Conservation (phyloP, 2,329 filamentous ascomycete species). For the Coleophoma cylindrospora region DNA sequence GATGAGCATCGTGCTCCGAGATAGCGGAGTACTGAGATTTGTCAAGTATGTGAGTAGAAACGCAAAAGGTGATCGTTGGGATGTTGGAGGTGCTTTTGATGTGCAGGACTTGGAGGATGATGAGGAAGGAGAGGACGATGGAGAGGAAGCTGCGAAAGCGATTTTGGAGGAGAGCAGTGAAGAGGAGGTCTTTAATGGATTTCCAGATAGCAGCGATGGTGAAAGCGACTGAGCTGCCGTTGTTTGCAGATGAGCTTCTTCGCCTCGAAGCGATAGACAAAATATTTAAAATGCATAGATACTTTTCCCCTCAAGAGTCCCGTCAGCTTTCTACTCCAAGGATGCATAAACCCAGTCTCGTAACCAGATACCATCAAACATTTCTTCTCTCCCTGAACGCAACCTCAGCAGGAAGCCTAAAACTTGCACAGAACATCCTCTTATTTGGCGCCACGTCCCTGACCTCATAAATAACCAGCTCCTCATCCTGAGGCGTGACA, state of each 20-base stretch:
- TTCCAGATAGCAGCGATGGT: constrained; percentile 35
- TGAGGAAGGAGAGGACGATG: constrained; percentile 30
- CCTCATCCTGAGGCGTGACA: constrained; percentile 37
- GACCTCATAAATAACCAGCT: constrained; percentile 62
- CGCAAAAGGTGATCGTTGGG: constrained; percentile 88
- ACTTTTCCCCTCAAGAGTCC: too few relatives aligned
- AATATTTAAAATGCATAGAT: too few relatives aligned
- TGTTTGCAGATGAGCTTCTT: too few relatives aligned
- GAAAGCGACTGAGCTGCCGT: constrained; percentile 21
- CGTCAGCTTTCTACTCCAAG: too few relatives aligned
- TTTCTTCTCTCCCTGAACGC: constrained; percentile 51
- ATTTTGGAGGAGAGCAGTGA: constrained; percentile 32
- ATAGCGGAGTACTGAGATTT: constrained; percentile 82
- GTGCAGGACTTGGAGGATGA: constrained; percentile 53
- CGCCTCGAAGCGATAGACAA: too few relatives aligned
- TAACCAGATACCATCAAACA: too few relatives aligned
- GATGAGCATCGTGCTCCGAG: constrained; percentile 82
- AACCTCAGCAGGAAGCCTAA: constrained; percentile 76
- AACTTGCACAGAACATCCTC: constrained; percentile 94
- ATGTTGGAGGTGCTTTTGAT: constrained; percentile 75
- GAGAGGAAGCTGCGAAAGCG: constrained; percentile 27
- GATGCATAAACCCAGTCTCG: too few relatives aligned
- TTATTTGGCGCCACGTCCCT: constrained; percentile 90
- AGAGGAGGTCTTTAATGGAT: constrained; percentile 55
- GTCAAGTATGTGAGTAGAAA: constrained; percentile 89